Evolutionary conservation across 2,329 filamentous ascomycete genomes (phyloP), one percentile per base, ranked within the genome.

Genomic region (Pseudogymnoascus sp.): DNA sequence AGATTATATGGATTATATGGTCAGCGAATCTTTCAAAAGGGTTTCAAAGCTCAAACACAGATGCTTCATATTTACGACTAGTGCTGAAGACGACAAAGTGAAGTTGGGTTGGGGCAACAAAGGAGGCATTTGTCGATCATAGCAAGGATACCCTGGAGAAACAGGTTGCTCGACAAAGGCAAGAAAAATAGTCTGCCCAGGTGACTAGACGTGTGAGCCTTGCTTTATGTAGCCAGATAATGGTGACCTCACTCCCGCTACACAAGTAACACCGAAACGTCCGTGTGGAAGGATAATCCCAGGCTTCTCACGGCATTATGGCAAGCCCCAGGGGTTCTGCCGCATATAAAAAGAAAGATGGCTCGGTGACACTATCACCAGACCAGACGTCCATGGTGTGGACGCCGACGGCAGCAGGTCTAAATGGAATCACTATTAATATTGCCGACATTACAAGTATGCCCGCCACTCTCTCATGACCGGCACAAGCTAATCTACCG

Each of bases 271-370:
- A 54, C 29, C 10, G n/a, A 35, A 33, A 17, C 29, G 15, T 54
- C 29, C 29, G 47, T 35, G 47, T 54, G 47, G 47, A 33, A 54
- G 47, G 24, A 54, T 54, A 54, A 54, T 11, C 33, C 10, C 10
- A 24, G 57, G 37, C 21, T 37, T 26, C 62, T 68, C 60, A 21
- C 47, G 10, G 47, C 47, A 35, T 35, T 50, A 87, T 87, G 84
- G 76, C 81, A 29, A 74, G 80, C 64, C 84, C 84, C 60, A 82
- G 79, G 68, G 90, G 87, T 63, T 84, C 82, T 65, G 86, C 88
- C 60, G 80, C 86, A 63, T 97, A 94, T 81, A 97, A 97, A 78
- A 99, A 97, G 80, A 94, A 96, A 75, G 90, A 97, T 79, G 94
- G 94, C 72, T 84, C 84, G 64, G 78, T 99, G 70, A 84, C 85